Evolutionary conservation across 192 early-diverging fungal genomes (phyloP), one percentile per base, ranked within the genome.

Genomic region (Nowakowskiella sp.): DNA sequence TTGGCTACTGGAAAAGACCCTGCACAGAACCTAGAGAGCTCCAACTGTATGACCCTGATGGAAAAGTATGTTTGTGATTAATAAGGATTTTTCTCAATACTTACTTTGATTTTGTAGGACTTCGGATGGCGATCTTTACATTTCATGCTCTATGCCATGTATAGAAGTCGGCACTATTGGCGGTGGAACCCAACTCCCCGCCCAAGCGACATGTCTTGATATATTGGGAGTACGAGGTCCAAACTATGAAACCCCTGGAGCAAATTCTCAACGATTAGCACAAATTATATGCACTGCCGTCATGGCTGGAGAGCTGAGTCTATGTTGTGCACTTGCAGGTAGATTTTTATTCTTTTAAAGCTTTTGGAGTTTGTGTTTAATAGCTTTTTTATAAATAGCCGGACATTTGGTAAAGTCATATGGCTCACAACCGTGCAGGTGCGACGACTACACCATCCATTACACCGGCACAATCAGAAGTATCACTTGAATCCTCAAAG

Each of bases 81-180:
- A 7, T 51, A 7, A 7, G 50, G 9, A 9, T 9, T 7, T 10
- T 6, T 51, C 23, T 6, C 8, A 10, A n/a, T 30, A 8, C 7
- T 33, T 65, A 28, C 43, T 4, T 0, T n/a, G 31, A 3, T 5
- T 6, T 48, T 36, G 21, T 67, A 84, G 34, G 88, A 92, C 58
- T 62, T 76, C 31, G 85, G 81, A 9, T 61, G 71, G 30, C 32
- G 89, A 93, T 53, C 71, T 95, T 47, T 84, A 84, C 53, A 86
- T 95, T 49, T 88, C 85, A 19, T 89, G 87, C 60, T 88, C 83
- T 0, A 95, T 95, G 92, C 92, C 92, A 1, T 85, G 85, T 48
- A 86, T 95, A 32, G 92, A 95, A 57, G 91, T 95, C n/a, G 92
- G 92, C 21, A 95, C 92, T 1, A 75, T 95, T 47, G 92, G 92